Conservation (phyloP, 805 yeast genomes). For the Cyberlindnera euphorbiiphila region DNA sequence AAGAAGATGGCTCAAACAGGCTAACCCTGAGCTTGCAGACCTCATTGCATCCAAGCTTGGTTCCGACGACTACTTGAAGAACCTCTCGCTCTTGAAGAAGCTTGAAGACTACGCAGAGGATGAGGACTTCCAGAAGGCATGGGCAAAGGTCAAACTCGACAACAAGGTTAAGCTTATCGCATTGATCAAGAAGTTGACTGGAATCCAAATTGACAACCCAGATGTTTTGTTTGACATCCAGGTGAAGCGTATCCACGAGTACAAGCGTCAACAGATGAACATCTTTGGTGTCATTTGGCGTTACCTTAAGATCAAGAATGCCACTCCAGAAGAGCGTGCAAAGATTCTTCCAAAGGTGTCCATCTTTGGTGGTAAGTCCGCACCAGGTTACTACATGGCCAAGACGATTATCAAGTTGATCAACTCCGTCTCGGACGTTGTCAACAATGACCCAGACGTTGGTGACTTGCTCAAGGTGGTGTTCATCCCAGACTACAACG, state of each 20-base stretch:
- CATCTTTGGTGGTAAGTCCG: slow-evolving; percentile 91
- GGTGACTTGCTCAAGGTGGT: slow-evolving; percentile 79
- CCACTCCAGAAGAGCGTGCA: slow-evolving; percentile 58
- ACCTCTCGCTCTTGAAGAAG: slow-evolving; percentile 62
- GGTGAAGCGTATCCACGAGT: slow-evolving; percentile 93
- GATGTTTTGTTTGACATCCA: slow-evolving; percentile 83
- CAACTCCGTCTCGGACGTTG: slow-evolving; percentile 75
- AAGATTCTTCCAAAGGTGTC: slow-evolving; percentile 68
- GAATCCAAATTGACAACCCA: slow-evolving; percentile 55
- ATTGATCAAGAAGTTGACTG: slow-evolving; percentile 61
- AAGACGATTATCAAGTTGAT: slow-evolving; percentile 83
- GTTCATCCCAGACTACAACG: slow-evolving; percentile 89
- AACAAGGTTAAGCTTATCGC: slow-evolving; percentile 68
- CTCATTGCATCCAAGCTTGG: slow-evolving; percentile 71
- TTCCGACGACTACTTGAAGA: slow-evolving; percentile 63
- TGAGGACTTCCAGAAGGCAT: slow-evolving; percentile 56
- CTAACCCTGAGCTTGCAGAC: slow-evolving; percentile 77
- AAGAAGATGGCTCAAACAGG: slow-evolving; percentile 93
- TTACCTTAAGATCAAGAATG: slow-evolving; percentile 69
- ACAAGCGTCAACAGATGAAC: slow-evolving; percentile 91
- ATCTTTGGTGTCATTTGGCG: slow-evolving; percentile 86
- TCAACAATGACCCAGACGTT: slow-evolving; percentile 73
- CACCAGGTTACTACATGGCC: slow-evolving; percentile 98
- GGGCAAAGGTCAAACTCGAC: slow-evolving; percentile 67
- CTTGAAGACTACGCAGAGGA: slow-evolving; percentile 68